These are phyloP conservation scores for Globisporangium echinulatum DNA, from an alignment of 352 stramenopile species.

Conservation along the genomic window DNA sequence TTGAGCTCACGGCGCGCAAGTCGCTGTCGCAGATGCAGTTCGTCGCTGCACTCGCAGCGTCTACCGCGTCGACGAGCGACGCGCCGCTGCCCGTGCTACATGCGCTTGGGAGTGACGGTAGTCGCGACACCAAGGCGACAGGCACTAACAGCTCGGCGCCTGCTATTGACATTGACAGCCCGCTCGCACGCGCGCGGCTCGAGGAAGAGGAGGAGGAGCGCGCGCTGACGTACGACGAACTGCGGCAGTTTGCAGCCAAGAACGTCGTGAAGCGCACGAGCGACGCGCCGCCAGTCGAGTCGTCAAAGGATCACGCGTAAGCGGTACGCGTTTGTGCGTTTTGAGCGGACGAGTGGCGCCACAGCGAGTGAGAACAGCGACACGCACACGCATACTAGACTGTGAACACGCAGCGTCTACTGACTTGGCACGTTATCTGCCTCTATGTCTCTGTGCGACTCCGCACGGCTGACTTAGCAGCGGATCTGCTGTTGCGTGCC, in stretches of 20 bases:
- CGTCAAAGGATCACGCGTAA: too few species aligned
- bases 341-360: too few species aligned
- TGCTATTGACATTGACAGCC: not conserved
- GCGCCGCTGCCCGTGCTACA: not conserved
- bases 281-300: not conserved
- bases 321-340: too few species aligned
- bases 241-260: conserved; percentile 54
- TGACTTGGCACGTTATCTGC: too few species aligned
- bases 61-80: conserved; percentile 3
- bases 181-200: conserved; percentile 4
- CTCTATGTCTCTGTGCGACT: too few species aligned
- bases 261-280: conserved; percentile 32
- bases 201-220: conserved; percentile 66
- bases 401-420: too few species aligned
- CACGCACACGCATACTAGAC: too few species aligned
- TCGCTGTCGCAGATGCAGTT: conserved; percentile 43
- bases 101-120: not conserved
- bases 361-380: too few species aligned
- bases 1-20: conserved; percentile 33
- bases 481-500: conserved; percentile 1
- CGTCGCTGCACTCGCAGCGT: conserved; percentile 18
- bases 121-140: not conserved
- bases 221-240: conserved; percentile 66
- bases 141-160: not conserved
- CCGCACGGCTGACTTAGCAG: too few species aligned